Evolutionary conservation across 169 alveolate genomes (phyloP).

Genomic region (Besnoitia besnoiti): DNA sequence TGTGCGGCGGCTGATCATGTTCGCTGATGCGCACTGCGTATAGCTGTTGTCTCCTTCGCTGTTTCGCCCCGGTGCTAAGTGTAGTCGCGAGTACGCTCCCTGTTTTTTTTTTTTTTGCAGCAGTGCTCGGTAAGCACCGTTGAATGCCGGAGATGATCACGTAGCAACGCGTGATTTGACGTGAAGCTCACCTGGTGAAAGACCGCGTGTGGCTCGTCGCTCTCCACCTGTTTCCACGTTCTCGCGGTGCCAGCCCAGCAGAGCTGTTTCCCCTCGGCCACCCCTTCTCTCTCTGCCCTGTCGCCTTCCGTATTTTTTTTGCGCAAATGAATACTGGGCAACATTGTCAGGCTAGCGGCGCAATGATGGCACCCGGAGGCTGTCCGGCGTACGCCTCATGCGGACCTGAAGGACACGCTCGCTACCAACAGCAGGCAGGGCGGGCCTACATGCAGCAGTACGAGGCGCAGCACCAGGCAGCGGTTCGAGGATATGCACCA

Average conservation of each 20-base stretch:
- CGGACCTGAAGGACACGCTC: neutral
- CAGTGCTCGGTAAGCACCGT: neutral
- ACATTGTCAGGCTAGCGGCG: neutral
- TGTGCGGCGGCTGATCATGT: no score
- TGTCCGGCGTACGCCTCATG: neutral
- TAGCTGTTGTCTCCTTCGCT: no score
- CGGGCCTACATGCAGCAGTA: neutral
- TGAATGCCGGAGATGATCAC: neutral
- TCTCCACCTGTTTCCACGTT: neutral
- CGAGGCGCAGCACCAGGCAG: neutral
- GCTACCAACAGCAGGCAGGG: neutral
- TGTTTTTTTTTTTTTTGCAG: neutral
- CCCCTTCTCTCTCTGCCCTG: no score
- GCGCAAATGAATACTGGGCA: neutral
- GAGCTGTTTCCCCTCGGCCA: neutral
- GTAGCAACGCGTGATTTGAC: neutral
- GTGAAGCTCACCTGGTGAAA: neutral
- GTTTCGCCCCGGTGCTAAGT: no score
- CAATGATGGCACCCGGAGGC: neutral
- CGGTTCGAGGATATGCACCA: neutral
- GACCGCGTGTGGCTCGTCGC: neutral
- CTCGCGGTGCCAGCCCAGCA: neutral
- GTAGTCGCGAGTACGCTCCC: no score
- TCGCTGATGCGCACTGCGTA: no score
- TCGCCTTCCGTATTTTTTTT: no score